Conservation (phyloP, 176 grass and related monocot species). For the Carex pumila region DNA sequence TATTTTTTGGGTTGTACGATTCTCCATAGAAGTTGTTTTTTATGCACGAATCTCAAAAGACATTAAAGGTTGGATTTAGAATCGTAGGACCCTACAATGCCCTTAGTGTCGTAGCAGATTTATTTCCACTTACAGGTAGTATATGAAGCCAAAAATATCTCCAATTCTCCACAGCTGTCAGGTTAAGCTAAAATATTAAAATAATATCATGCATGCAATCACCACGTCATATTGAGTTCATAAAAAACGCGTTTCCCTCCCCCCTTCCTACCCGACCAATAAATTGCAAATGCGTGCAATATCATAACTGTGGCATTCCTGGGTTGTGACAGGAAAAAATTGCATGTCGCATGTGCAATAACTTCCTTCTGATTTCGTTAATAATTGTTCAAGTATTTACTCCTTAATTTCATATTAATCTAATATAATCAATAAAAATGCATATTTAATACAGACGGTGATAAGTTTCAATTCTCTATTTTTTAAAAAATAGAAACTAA, state of each 20-base stretch:
- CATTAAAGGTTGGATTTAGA: no score
- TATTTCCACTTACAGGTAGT: no score
- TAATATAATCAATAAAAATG: not conserved
- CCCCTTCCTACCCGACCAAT: not conserved
- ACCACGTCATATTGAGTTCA: not conserved
- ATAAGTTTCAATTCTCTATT: no score
- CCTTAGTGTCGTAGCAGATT: no score
- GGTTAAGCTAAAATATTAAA: not conserved
- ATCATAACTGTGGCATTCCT: not conserved
- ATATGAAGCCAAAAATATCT: not conserved
- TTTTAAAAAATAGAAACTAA: no score
- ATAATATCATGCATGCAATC: not conserved
- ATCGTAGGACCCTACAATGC: no score
- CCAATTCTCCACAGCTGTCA: not conserved
- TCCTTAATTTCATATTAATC: not conserved
- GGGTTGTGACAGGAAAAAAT: not conserved
- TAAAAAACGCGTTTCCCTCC: not conserved
- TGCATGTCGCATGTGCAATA: not conserved
- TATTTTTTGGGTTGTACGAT: no score
- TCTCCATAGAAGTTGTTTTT: no score
- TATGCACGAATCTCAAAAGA: no score
- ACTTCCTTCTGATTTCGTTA: not conserved
- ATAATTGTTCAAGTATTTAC: not conserved
- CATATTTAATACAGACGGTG: no score
- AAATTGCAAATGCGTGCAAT: not conserved